These are phyloP conservation scores for Colletotrichum godetiae DNA, from an alignment of 2,329 filamentous ascomycete genomes.

Conservation along the genomic window DNA sequence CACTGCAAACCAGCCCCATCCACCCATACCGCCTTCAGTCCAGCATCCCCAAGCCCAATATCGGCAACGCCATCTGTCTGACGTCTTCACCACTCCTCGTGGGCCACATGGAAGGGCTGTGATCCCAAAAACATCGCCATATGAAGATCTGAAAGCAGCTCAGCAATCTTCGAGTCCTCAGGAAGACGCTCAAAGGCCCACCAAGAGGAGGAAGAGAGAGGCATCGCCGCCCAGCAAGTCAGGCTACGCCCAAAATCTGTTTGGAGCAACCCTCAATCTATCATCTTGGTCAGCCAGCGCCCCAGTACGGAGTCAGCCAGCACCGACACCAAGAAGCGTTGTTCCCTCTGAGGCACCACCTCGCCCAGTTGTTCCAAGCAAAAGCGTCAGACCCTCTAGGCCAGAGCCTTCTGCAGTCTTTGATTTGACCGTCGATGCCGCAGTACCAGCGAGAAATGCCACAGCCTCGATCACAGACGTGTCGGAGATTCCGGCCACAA, in stretches of 20 bases:
- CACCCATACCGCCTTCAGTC: constrained; percentile 29
- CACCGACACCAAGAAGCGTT: not conserved
- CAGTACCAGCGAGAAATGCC: not conserved
- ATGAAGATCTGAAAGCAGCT: constrained; percentile 63
- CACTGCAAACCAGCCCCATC: constrained; percentile 40
- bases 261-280: constrained; percentile 59
- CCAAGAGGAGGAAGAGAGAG: constrained; percentile 55
- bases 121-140: constrained; percentile 71
- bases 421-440: not conserved
- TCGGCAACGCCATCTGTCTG: constrained; percentile 51
- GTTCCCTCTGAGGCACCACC: not conserved
- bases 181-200: constrained; percentile 42
- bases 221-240: constrained; percentile 54
- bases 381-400: not conserved
- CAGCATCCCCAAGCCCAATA: constrained; percentile 42
- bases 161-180: constrained; percentile 40
- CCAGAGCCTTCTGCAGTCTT: not conserved
- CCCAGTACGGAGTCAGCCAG: constrained; percentile 5
- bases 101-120: constrained; percentile 53
- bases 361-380: not conserved
- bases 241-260: constrained; percentile 63
- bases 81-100: constrained; percentile 73
- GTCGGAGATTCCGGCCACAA: not conserved
- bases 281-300: constrained; percentile 31
- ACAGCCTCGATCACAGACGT: not conserved